Percentiles rank a stretch among this genome's conserved stretches.
Evolutionary conservation across 768 basidiomycete species (phyloP).

Genomic region (Lentinula boryana): DNA sequence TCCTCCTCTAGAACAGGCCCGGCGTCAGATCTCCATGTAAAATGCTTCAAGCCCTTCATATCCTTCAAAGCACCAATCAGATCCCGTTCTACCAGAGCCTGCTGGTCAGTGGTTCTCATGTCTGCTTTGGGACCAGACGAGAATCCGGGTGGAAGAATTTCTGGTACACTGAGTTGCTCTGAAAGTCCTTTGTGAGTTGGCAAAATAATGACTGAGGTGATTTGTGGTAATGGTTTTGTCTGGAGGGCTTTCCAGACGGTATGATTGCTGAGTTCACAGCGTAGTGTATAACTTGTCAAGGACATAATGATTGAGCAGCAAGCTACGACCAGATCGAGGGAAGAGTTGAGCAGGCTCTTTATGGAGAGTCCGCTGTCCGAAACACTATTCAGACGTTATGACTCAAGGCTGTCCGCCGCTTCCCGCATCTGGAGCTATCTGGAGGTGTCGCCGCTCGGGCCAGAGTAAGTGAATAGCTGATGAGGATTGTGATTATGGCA

Average conservation of each 20-base stretch:
- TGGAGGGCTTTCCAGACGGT: background rate
- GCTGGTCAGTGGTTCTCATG: background rate
- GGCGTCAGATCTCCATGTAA: background rate
- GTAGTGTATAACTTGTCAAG: background rate
- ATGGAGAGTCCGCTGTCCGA: background rate
- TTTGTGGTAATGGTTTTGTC: background rate
- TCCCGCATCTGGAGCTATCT: no score
- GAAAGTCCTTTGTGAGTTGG: background rate
- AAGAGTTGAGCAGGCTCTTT: background rate
- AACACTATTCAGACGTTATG: no score
- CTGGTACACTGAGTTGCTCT: background rate
- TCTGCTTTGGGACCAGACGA: background rate
- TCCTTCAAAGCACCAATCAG: background rate
- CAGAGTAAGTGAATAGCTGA: background rate
- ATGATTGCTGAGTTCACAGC: background rate
- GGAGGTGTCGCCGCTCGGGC: background rate
- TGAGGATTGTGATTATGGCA: no score
- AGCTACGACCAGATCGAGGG: background rate
- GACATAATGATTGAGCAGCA: background rate
- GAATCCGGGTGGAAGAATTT: background rate
- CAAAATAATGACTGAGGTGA: background rate
- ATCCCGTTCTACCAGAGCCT: background rate
- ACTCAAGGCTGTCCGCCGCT: no score
- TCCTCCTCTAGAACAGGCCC: background rate
- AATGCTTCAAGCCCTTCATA: conserved; percentile 1